Evolutionary conservation across 257 asterid genomes (phyloP), one percentile per base, ranked within the genome.

Genomic region (Penstemon davidsonii): DNA sequence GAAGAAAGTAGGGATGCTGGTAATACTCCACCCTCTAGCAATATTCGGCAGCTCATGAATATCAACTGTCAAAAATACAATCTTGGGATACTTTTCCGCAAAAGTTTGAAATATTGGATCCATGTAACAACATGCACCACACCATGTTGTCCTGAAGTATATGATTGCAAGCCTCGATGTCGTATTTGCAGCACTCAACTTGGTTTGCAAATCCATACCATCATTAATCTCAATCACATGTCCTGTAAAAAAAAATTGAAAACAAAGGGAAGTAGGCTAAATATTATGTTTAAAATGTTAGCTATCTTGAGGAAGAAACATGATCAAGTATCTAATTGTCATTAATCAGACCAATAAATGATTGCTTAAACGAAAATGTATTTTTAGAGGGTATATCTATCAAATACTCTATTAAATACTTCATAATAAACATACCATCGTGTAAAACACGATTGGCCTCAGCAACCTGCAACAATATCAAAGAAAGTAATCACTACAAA

Each of bases 141-240:
- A 87, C 96, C 96, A 89, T 3, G 84, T 76, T 18, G 96, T 92
- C 0, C 92, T 92, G 84, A 89, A 92, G 71, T 90, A 92, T 47
- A 92, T 73, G 9, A 92, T 39, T 37, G 88, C 78, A 12, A 92
- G 85, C 39, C 84, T 83, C 0, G 89, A 82, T 45, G 78, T 47
- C 67, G 56, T 77, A 5, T 80, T 44, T 45, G 96, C 88, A 42
- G 88, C 93, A 25, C 55, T 70, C 72, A 87, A 59, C 75, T 74
- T 87, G 1, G 9, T 37, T 69, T 79, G 85, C 66, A 87, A 45
- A 67, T 87, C 92, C 4, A 70, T 64, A 37, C 74, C 70, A 45
- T 95, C 85, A 59, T 67, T 83, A 63, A 92, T 79, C 37, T 64
- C 75, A 9, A 89, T 73, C 37, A 92, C 76, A 55, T 85, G 79